phyloP scores from a whole-genome alignment of 208 protist species.

The Porcisia hertigi region DNA sequence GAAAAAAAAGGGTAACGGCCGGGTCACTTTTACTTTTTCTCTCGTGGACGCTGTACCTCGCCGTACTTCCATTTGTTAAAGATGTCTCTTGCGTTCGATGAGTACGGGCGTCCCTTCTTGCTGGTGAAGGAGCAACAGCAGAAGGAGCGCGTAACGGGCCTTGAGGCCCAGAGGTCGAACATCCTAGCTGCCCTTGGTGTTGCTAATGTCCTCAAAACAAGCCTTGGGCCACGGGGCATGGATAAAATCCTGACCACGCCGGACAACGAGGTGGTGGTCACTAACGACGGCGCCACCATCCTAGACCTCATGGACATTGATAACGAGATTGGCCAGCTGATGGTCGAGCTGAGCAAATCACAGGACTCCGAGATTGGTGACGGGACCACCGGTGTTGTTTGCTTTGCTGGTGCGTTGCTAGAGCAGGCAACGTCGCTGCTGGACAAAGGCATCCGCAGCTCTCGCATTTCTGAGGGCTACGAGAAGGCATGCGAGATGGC shows the following conservation, averaged over 20 bases:
- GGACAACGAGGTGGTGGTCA: conserved; percentile 99
- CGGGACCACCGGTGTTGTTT: conserved; percentile 99
- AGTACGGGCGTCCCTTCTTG: conserved; percentile 99
- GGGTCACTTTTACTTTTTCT: background rate
- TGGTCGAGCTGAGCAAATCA: conserved; percentile 99
- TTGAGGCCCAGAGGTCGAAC: conserved; percentile 99
- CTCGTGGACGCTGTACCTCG: background rate
- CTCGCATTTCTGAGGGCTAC: conserved; percentile 98
- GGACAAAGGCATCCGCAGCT: conserved; percentile 99
- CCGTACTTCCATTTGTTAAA: background rate
- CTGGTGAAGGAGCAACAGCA: conserved; percentile 98
- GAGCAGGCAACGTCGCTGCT: conserved; percentile 97
- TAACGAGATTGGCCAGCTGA: conserved; percentile 99
- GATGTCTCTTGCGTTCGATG: conserved; percentile 97
- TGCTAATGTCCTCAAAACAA: conserved; percentile 97
- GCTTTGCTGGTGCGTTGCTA: conserved; percentile 98
- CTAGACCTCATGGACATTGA: conserved; percentile 98
- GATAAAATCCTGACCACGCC: conserved; percentile 98
- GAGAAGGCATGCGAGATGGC: conserved; percentile 98
- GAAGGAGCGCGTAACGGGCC: conserved; percentile 95
- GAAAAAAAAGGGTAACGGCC: background rate
- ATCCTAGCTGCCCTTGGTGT: conserved; percentile 98
- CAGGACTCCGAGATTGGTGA: conserved; percentile 99
- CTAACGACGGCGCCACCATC: conserved; percentile 99
- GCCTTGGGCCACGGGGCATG: conserved; percentile 98